Base-by-base conservation (phyloP, 2,329 filamentous ascomycete species). In the Penicillium nordicum region DNA sequence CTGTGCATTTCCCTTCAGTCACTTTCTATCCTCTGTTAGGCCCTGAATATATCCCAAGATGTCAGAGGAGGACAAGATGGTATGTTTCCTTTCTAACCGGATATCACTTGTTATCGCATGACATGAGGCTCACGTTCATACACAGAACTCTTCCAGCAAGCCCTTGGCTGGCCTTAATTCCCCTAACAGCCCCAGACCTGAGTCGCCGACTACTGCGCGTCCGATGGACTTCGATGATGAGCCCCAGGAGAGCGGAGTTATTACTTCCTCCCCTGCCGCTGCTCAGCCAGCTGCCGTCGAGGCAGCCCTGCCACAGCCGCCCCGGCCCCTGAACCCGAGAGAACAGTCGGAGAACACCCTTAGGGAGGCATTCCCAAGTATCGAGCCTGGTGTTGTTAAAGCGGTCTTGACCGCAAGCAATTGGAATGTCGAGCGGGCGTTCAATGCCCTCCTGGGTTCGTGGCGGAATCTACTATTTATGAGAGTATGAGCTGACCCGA, bases 351-450 rank as follows among this genome's bases (percentile, higher is more conserved):
- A 93, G 75, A 84, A 85, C 67, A 97, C 92, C 4, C 80, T 99
- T 54, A 93, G 90, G 73, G 94, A 99, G 74, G 94, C 94, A 0
- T 99, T 99, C 68, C 94, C 94, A 0, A 83, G 79, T 53, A 89
- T 97, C 58, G 94, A 99, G 52, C 72, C 78, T 8, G 74, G 85
- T 43, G 88, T 99, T 45, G 84, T 99, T 73, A 96, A 88, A 74
- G 94, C 94, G 30, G 89, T 99, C 0, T 78, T 99, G 62, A 82
- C 84, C 25, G 94, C 94, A 14, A 97, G 94, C 72, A 83, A 87
- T 57, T 93, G 92, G 57, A 86, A 88, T 68, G 87, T 97, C 46
- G 94, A 99, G 74, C 89, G 91, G 32, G 93, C 94, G 14, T 99
- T 99, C 78, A 94, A 97, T 76, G 94, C 94, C 36, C 82, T 99